Evolutionary conservation across 2,329 filamentous ascomycete genomes (phyloP), one percentile per base, ranked within the genome.

Genomic region (Phyllosticta citriasiana): DNA sequence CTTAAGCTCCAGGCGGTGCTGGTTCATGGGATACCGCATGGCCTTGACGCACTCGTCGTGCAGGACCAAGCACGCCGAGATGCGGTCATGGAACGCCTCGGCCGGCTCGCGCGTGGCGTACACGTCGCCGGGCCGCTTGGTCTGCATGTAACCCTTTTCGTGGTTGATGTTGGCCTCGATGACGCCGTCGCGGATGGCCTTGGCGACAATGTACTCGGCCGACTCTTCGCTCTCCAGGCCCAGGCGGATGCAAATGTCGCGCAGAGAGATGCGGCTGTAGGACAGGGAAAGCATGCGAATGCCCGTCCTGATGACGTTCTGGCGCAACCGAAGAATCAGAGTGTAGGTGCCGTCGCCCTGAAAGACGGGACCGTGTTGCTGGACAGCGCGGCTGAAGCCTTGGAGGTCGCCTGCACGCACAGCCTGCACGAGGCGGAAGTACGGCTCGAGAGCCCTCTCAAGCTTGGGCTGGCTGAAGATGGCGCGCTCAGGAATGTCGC

Each of bases 21-120:
- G 94, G 79, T 99, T 97, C 93, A 97, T 97, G 2, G 94, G 94
- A 78, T 97, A 99, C 60, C 94, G 86, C 94, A 99, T 99, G 26
- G 94, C 93, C 89, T 96, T 97, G 70, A 99, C 92, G 72, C 93
- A 97, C 79, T 99, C 94, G 70, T 99, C 94, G 71, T 97, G 92
- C 65, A 99, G 83, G 61, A 87, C 85, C 68, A 99, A 81, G 74
- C 94, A 96, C 53, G 94, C 94, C 67, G 86, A 84, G 68, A 99
- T 97, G 71, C 94, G 90, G 72, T 96, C 93, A 75, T 99, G 93
- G 83, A 99, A 99, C 1, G 91, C 92, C 80, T 99, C 93, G 57
- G 91, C 92, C 0, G 94, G 94, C 76, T 99, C 94, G 65, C 91
- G 84, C 53, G 94, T 99, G 59, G 92, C 91, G 74, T 99, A 99